phyloP scores from a whole-genome alignment of 148 eudicot species.

The Simmondsia chinensis region DNA sequence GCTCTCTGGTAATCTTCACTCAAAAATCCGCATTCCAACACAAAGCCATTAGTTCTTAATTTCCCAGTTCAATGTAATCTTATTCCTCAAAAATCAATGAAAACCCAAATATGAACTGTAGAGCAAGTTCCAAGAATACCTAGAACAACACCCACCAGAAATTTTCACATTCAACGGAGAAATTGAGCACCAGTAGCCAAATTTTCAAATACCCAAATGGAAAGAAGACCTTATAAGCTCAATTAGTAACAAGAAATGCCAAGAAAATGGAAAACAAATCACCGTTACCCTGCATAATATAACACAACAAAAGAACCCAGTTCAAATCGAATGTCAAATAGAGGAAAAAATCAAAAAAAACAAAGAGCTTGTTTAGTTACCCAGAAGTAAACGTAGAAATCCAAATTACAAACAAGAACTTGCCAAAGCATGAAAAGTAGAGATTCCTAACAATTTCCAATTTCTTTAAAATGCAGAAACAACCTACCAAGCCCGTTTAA shows the following conservation, averaged over 20 bases:
- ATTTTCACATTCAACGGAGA: slow-evolving; percentile 1
- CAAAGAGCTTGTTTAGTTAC: no score
- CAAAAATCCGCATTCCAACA: slow-evolving; percentile 21
- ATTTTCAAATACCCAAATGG: slow-evolving; percentile 7
- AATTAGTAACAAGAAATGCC: neutral
- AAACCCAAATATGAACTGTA: neutral
- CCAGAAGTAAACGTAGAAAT: no score
- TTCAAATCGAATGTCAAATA: no score
- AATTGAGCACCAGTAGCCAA: neutral
- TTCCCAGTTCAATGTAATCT: slow-evolving; percentile 2
- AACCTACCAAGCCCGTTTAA: no score
- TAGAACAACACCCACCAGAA: neutral
- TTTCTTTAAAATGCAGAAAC: no score
- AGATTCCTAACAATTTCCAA: no score
- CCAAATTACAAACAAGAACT: no score
- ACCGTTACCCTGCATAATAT: no score
- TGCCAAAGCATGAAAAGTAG: no score
- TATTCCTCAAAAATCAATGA: neutral
- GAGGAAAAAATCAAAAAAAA: no score
- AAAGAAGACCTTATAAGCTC: neutral
- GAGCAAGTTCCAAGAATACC: slow-evolving; percentile 1
- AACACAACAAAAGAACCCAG: no score
- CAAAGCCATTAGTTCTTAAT: slow-evolving; percentile 15
- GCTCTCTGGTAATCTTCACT: slow-evolving; percentile 13
- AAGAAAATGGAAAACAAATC: no score